Percentiles rank a stretch among this genome's conserved stretches.
Conservation (phyloP, 2,329 filamentous ascomycete species). For the Pyrenochaeta sp. region DNA sequence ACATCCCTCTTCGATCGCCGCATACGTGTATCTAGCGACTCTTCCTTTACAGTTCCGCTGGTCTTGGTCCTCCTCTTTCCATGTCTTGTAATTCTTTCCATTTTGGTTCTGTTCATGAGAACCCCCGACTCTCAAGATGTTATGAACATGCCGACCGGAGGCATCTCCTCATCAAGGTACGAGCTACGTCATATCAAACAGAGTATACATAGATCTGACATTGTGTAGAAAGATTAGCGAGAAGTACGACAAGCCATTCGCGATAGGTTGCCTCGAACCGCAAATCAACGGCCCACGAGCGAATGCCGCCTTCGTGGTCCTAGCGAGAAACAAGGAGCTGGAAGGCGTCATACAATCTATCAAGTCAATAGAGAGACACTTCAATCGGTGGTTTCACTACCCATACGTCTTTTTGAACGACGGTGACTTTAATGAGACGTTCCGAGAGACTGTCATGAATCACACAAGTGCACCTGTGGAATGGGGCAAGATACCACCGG, state of each 20-base stretch:
- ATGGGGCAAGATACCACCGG: slow-evolving; percentile 89
- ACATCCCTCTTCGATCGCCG: slow-evolving; percentile 86
- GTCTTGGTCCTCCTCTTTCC: slow-evolving; percentile 94
- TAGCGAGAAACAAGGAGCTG: slow-evolving; percentile 94
- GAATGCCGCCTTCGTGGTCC: slow-evolving; percentile 94
- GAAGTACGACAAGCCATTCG: slow-evolving; percentile 95
- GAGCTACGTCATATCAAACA: background rate
- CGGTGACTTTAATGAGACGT: slow-evolving; percentile 92
- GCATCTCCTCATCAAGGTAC: slow-evolving; percentile 88
- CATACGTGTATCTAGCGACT: slow-evolving; percentile 89
- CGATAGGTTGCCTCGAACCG: slow-evolving; percentile 81
- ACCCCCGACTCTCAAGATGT: slow-evolving; percentile 84
- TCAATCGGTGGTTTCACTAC: slow-evolving; percentile 99
- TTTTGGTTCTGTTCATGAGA: slow-evolving; percentile 86
- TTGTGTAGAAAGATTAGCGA: slow-evolving; percentile 86
- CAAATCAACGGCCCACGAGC: slow-evolving; percentile 81
- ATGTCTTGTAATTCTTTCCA: slow-evolving; percentile 86
- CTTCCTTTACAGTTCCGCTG: slow-evolving; percentile 88
- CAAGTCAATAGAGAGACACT: slow-evolving; percentile 97
- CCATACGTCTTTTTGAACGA: slow-evolving; percentile 99
- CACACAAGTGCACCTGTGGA: slow-evolving; percentile 89
- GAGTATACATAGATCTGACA: slow-evolving; percentile 18
- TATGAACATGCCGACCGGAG: slow-evolving; percentile 85
- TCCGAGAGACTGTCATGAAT: slow-evolving; percentile 86
- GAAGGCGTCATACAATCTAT: slow-evolving; percentile 96